phyloP scores from a whole-genome alignment of 345 rosid species.

The Bruguiera parviflora region DNA sequence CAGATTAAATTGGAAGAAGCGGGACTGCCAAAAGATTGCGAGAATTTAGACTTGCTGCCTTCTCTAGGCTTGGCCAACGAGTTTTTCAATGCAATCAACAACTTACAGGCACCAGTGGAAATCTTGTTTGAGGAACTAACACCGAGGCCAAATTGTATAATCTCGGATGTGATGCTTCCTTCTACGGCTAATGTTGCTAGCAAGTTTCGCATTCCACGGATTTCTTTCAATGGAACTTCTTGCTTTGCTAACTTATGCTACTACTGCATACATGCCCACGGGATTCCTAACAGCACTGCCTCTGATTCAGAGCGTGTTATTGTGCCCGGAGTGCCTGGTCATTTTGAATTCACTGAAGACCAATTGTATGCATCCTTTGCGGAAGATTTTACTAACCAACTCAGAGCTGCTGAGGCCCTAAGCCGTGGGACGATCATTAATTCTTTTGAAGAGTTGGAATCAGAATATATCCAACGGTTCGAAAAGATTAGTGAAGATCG shows the following conservation, averaged over 20 bases:
- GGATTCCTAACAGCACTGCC: neutral
- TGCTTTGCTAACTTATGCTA: slow-evolving; percentile 10
- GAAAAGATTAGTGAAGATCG: neutral
- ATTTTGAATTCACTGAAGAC: neutral
- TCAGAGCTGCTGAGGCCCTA: neutral
- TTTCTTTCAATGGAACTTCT: slow-evolving; percentile 24
- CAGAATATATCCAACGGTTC: slow-evolving; percentile 2
- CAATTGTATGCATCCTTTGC: neutral
- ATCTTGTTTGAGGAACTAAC: slow-evolving; percentile 14
- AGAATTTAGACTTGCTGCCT: slow-evolving; percentile 17
- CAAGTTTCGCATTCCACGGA: slow-evolving; percentile 22
- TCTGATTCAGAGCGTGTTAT: slow-evolving; percentile 6
- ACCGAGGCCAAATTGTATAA: slow-evolving; percentile 31
- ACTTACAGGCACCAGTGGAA: slow-evolving; percentile 21
- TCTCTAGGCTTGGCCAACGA: slow-evolving; percentile 9
- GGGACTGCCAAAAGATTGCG: slow-evolving; percentile 21
- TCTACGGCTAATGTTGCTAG: slow-evolving; percentile 23
- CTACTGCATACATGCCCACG: neutral
- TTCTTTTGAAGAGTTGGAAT: slow-evolving; percentile 19
- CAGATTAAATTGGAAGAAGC: slow-evolving; percentile 6
- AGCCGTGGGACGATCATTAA: slow-evolving; percentile 6
- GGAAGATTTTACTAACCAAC: neutral
- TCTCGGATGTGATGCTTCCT: slow-evolving; percentile 30
- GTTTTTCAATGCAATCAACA: slow-evolving; percentile 8
- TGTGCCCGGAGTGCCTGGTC: slow-evolving; percentile 19